A percentile compares a stretch with the other conserved stretches of the same genome.
Evolutionary conservation across 768 basidiomycete genomes (phyloP).

Genomic region (Trametes gibbosa): DNA sequence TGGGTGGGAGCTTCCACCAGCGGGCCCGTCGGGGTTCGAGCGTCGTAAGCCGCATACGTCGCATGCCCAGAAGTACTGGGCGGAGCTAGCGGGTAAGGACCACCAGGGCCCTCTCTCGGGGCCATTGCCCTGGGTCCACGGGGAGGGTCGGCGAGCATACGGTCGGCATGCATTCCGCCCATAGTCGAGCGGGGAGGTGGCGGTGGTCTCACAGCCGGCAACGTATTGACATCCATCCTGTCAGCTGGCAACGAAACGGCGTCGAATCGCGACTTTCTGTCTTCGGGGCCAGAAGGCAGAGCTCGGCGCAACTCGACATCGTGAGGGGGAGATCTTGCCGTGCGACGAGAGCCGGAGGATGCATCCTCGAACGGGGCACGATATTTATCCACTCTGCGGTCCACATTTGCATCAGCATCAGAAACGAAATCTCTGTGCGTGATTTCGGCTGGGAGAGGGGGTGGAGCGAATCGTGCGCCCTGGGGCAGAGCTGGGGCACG

Average conservation of each 20-base stretch:
- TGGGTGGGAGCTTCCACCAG: background rate
- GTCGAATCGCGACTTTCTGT: constrained; percentile 2
- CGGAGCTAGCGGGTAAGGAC: background rate
- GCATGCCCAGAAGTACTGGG: background rate
- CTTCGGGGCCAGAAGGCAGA: background rate
- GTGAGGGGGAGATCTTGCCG: background rate
- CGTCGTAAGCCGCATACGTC: background rate
- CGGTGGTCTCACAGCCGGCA: constrained; percentile 18
- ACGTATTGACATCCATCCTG: constrained; percentile 21
- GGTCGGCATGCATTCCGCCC: constrained; percentile 34
- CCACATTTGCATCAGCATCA: background rate
- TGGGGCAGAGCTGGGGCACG: background rate
- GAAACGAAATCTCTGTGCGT: background rate
- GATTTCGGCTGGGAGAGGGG: background rate
- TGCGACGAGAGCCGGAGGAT: constrained; percentile 16
- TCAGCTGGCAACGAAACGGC: background rate
- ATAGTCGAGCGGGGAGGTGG: constrained; percentile 10
- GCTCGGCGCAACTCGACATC: constrained; percentile 8
- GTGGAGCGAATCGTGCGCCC: background rate
- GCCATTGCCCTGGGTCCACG: constrained; percentile 35
- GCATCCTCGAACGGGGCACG: background rate
- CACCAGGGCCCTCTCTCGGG: constrained; percentile 2
- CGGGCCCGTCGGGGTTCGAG: background rate
- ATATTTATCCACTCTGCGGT: constrained; percentile 4
- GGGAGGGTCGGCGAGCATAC: constrained; percentile 21